These are phyloP conservation scores for Talaromyces pinophilus DNA, from an alignment of 2,329 filamentous ascomycete genomes.

Conservation along the genomic window DNA sequence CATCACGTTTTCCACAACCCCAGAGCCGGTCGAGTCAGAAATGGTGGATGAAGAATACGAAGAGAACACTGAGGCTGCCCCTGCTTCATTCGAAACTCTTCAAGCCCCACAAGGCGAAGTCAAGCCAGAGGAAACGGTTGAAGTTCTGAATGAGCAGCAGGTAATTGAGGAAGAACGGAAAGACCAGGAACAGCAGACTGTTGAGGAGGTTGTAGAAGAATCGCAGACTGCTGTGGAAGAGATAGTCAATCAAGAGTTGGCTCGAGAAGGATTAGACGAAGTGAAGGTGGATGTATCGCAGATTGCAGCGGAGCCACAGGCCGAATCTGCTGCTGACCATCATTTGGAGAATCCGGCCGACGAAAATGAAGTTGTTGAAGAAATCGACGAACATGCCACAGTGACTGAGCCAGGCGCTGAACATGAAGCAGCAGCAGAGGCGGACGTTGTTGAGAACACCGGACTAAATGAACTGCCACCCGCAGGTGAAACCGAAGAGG, in stretches of 20 bases:
- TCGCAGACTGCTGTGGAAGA: neutral
- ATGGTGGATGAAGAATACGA: slow-evolving; percentile 45
- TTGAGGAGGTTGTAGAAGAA: neutral
- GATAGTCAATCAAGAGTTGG: neutral
- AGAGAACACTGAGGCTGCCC: neutral
- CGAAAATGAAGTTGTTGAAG: neutral
- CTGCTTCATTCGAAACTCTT: neutral
- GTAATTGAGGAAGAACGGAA: neutral
- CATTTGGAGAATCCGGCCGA: neutral
- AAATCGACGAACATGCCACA: neutral
- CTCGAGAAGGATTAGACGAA: neutral
- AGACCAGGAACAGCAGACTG: neutral
- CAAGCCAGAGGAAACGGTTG: neutral
- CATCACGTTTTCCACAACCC: slow-evolving; percentile 32
- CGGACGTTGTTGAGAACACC: neutral
- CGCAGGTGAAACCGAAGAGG: slow-evolving; percentile 25
- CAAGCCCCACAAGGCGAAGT: neutral
- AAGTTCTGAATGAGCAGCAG: neutral
- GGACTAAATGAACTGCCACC: slow-evolving; percentile 7
- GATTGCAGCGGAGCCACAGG: neutral
- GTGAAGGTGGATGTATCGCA: neutral
- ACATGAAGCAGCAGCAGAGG: neutral
- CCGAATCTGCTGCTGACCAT: slow-evolving; percentile 6
- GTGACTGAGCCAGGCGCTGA: neutral
- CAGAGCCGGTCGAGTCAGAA: slow-evolving; percentile 40